Conservation (phyloP, 306 rosid species). For the Canavalia gladiata region DNA sequence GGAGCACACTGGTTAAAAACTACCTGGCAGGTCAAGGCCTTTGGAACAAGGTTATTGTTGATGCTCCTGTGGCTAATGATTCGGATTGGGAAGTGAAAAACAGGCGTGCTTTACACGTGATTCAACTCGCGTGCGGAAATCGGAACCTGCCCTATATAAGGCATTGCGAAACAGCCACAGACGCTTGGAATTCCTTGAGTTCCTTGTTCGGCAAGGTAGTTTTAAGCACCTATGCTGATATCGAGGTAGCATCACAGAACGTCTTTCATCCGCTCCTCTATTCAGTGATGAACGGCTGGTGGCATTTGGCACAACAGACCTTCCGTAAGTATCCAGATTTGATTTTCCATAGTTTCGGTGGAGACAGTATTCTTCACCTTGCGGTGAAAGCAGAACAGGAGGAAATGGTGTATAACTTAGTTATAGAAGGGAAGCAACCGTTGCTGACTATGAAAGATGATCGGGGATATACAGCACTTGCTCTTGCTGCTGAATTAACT, state of each 20-base stretch:
- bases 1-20: too few species aligned
- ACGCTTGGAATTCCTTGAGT: slow-evolving; percentile 26
- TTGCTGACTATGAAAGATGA: not conserved
- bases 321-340: too few species aligned
- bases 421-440: not conserved
- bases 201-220: not conserved
- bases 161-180: not conserved
- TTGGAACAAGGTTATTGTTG: too few species aligned
- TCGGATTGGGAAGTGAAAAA: too few species aligned
- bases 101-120: slow-evolving; percentile 32
- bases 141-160: slow-evolving; percentile 9
- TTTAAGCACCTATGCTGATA: too few species aligned
- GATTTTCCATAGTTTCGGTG: not conserved
- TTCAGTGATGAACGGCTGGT: not conserved
- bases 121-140: slow-evolving; percentile 45
- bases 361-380: not conserved
- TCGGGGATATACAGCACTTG: not conserved
- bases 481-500: not conserved
- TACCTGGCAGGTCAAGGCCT: not conserved
- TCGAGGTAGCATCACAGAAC: too few species aligned
- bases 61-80: too few species aligned
- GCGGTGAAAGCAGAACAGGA: not conserved
- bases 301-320: too few species aligned
- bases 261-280: too few species aligned
- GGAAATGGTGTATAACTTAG: not conserved